phyloP scores from a whole-genome alignment of 371 early-diverging fungal genomes.

The Syncephalastrum sp. region DNA sequence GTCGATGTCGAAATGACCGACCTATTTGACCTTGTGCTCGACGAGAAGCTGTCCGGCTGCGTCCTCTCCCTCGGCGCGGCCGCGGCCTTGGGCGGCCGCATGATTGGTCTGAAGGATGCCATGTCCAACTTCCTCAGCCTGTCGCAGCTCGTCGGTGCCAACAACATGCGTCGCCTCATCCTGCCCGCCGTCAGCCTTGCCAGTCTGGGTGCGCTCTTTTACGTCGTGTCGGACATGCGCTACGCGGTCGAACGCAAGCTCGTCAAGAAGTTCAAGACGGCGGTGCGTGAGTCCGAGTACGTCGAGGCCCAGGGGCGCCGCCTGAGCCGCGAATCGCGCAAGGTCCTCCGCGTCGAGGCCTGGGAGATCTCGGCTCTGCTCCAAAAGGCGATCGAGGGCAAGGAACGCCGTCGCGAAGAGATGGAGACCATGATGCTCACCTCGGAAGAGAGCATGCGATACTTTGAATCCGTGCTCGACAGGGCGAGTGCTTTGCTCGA shows the following conservation, averaged over 20 bases:
- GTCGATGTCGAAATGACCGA: conserved; percentile 68
- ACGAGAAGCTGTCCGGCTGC: conserved; percentile 53
- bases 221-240: conserved; percentile 84
- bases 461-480: conserved; percentile 61
- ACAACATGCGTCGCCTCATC: conserved; percentile 41
- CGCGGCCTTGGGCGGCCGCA: conserved; percentile 47
- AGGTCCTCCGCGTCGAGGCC: conserved; percentile 76
- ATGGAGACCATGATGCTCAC: conserved; percentile 53
- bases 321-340: conserved; percentile 70
- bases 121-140: conserved; percentile 44
- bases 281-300: conserved; percentile 64
- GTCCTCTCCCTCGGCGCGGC: conserved; percentile 41
- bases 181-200: conserved; percentile 52
- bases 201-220: conserved; percentile 72
- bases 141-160: conserved; percentile 30
- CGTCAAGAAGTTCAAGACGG: conserved; percentile 69
- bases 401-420: conserved; percentile 67
- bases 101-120: conserved; percentile 47
- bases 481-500: conserved; percentile 41
- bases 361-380: conserved; percentile 88
- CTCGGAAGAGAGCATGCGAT: conserved; percentile 67
- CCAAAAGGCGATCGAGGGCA: conserved; percentile 74
- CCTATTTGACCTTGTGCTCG: conserved; percentile 61
- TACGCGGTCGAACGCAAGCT: conserved; percentile 80
- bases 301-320: conserved; percentile 71